Conservation (phyloP, 2,329 filamentous ascomycete species). For the Xenoacremonium recifei region DNA sequence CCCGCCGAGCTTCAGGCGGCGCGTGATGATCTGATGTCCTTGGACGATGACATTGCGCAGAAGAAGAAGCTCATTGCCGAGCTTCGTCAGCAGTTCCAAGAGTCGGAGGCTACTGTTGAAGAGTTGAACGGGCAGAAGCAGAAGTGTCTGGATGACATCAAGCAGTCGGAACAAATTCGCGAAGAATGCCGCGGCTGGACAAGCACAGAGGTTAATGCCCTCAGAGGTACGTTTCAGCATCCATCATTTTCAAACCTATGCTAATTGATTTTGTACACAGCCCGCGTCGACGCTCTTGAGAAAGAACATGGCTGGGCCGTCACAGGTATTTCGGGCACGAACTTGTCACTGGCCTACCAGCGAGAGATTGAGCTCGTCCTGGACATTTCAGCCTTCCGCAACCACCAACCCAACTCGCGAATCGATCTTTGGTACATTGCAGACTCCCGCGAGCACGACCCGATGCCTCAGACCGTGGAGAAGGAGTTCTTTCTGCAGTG, state of each 20-base stretch:
- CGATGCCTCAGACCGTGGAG: constrained; percentile 58
- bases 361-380: constrained; percentile 73
- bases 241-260: background rate
- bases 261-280: constrained; percentile 47
- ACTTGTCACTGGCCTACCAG: constrained; percentile 71
- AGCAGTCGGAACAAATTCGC: constrained; percentile 76
- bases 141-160: constrained; percentile 70
- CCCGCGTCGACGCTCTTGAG: constrained; percentile 64
- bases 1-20: constrained; percentile 73
- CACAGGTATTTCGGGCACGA: constrained; percentile 59
- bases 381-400: constrained; percentile 61
- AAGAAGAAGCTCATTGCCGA: constrained; percentile 68
- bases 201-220: constrained; percentile 70
- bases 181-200: constrained; percentile 92
- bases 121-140: constrained; percentile 65
- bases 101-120: constrained; percentile 64
- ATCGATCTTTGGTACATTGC: constrained; percentile 73
- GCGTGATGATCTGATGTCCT: constrained; percentile 63
- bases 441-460: constrained; percentile 51
- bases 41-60: constrained; percentile 67
- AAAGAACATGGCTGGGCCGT: constrained; percentile 70
- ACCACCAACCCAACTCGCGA: constrained; percentile 43
- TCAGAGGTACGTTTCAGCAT: constrained; percentile 62
- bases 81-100: constrained; percentile 64
- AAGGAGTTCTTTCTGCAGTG: constrained; percentile 75